phyloP scores from a whole-genome alignment of 805 yeast species.

The Metschnikowia orientalis region DNA sequence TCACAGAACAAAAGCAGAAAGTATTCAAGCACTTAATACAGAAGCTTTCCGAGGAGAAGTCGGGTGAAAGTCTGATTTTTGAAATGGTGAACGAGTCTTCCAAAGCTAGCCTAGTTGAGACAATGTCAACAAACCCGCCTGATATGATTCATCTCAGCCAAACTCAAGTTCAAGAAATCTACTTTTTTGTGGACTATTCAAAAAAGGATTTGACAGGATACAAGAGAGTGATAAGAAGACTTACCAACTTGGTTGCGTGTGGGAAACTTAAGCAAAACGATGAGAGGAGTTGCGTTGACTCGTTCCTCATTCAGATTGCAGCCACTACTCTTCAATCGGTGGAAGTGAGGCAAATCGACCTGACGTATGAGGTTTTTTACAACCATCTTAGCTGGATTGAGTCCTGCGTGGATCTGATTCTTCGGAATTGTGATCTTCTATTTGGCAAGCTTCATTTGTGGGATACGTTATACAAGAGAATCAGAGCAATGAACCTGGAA shows the following conservation, averaged over 20 bases:
- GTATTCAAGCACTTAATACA: conserved; percentile 5
- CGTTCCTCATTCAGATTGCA: too few species aligned
- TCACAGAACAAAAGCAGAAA: conserved; percentile 24
- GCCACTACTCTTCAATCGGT: too few species aligned
- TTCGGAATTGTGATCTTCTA: conserved; percentile 21
- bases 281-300: conserved; percentile 19
- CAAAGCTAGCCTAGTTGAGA: conserved; percentile 17
- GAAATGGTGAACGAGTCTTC: conserved; percentile 22
- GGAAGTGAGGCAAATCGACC: conserved; percentile 5
- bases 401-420: conserved; percentile 21
- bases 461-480: conserved; percentile 27
- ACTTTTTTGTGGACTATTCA: conserved; percentile 46
- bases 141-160: conserved; percentile 21
- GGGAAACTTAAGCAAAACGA: conserved; percentile 34
- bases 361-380: conserved; percentile 7
- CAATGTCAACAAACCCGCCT: too few species aligned
- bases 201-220: conserved; percentile 37
- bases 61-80: conserved; percentile 27
- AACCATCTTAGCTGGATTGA: conserved; percentile 21
- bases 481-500: conserved; percentile 27
- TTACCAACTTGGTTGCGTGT: conserved; percentile 36
- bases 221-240: conserved; percentile 23
- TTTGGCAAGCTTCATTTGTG: conserved; percentile 26
- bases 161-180: conserved; percentile 36
- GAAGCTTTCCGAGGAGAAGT: conserved; percentile 4